phyloP scores from a whole-genome alignment of 1,284 basidiomycete genomes.

The Cerrena zonata region DNA sequence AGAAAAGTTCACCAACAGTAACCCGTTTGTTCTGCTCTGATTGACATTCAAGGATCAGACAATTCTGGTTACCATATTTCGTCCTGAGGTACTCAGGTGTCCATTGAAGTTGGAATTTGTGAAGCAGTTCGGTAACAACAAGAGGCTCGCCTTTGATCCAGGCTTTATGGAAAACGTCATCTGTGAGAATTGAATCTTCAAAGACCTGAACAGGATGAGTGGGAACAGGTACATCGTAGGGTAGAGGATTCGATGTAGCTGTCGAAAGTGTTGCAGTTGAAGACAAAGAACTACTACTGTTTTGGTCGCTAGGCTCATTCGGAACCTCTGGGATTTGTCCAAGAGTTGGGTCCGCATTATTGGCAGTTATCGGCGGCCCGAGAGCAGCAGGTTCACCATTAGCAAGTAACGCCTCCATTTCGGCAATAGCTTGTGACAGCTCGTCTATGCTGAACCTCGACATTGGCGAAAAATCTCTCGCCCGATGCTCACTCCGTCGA shows the following conservation, averaged over 20 bases:
- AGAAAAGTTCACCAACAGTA: constrained; percentile 77
- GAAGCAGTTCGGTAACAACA: constrained; percentile 61
- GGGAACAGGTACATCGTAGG: no score
- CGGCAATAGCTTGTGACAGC: constrained; percentile 54
- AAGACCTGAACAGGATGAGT: constrained; percentile 44
- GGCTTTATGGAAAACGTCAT: constrained; percentile 56
- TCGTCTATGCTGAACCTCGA: constrained; percentile 69
- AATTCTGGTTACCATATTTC: constrained; percentile 62
- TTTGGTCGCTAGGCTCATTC: no score
- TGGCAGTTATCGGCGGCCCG: no score
- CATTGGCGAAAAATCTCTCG: constrained; percentile 70
- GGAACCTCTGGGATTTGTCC: no score
- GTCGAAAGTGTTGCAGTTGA: no score
- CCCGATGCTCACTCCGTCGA: constrained; percentile 60
- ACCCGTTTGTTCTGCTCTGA: constrained; percentile 56
- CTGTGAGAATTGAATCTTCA: constrained; percentile 48
- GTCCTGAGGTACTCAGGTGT: constrained; percentile 74
- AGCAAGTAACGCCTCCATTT: constrained; percentile 55
- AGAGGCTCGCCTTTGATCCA: constrained; percentile 75
- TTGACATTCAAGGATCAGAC: constrained; percentile 78
- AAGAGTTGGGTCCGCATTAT: no score
- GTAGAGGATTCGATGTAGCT: no score
- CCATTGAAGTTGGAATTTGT: constrained; percentile 69
- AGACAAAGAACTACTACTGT: no score
- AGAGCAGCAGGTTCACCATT: not conserved